Evolutionary conservation across 495 filamentous ascomycete genomes (phyloP).

Genomic region (Penicillium riverlandense): DNA sequence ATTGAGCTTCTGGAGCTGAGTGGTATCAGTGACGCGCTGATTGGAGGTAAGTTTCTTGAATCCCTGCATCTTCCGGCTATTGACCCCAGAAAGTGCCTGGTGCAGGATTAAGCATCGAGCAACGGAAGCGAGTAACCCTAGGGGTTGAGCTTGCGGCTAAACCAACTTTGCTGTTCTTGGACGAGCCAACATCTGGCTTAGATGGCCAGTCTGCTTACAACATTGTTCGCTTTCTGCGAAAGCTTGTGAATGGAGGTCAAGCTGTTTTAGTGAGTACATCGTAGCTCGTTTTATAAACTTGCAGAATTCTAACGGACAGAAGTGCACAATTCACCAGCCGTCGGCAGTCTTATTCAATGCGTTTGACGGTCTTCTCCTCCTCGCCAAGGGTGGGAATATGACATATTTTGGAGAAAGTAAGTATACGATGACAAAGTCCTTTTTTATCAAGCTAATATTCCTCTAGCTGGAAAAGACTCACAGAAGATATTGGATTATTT

Average conservation of each 20-base stretch:
- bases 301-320: slow-evolving; percentile 1
- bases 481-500: slow-evolving; percentile 52
- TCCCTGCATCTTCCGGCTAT: neutral
- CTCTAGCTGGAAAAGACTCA: slow-evolving; percentile 53
- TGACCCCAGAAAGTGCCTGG: slow-evolving; percentile 40
- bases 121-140: slow-evolving; percentile 83
- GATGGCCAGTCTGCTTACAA: slow-evolving; percentile 57
- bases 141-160: slow-evolving; percentile 67
- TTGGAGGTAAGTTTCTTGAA: slow-evolving; percentile 42
- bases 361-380: slow-evolving; percentile 43
- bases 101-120: slow-evolving; percentile 73
- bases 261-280: slow-evolving; percentile 54
- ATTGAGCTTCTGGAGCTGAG: slow-evolving; percentile 41
- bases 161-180: slow-evolving; percentile 59
- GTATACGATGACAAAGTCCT: slow-evolving; percentile 3
- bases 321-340: slow-evolving; percentile 91
- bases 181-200: slow-evolving; percentile 59
- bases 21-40: slow-evolving; percentile 49
- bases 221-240: slow-evolving; percentile 71
- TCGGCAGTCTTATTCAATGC: slow-evolving; percentile 54
- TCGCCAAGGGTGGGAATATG: slow-evolving; percentile 46
- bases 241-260: slow-evolving; percentile 75
- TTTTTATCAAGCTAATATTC: slow-evolving; percentile 9
- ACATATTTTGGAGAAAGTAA: slow-evolving; percentile 53
- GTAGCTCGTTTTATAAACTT: neutral